Percentiles rank a stretch among this genome's conserved stretches.
These are phyloP conservation scores for Symbiodinium pilosum DNA, from an alignment of 73 alveolate species.

Conservation along the genomic window DNA sequence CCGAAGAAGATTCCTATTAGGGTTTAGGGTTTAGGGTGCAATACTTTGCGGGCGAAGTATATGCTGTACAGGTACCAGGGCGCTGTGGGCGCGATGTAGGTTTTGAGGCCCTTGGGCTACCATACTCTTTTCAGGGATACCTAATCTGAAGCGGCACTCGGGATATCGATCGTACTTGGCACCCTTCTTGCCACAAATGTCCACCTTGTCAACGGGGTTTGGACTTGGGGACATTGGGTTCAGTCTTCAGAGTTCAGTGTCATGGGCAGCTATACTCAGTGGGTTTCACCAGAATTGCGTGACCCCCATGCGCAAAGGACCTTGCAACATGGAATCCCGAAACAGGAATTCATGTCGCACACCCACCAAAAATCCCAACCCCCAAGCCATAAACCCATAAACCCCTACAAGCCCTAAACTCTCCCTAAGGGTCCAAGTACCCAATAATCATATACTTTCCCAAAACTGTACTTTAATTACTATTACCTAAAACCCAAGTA, in stretches of 20 bases:
- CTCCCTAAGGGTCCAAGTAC: no score
- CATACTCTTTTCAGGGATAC: not conserved
- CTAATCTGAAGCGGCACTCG: not conserved
- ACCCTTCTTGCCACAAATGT: constrained; percentile 63
- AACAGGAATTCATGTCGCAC: no score
- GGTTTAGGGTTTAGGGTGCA: not conserved
- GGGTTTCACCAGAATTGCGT: no score
- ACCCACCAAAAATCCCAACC: no score
- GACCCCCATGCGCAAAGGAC: no score
- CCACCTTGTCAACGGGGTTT: constrained; percentile 41
- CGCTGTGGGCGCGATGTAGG: not conserved
- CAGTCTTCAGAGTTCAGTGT: not conserved
- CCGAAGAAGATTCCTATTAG: not conserved
- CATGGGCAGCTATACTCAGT: no score
- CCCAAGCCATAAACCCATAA: no score
- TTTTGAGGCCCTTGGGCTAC: not conserved
- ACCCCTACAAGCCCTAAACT: no score
- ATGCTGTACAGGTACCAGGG: not conserved
- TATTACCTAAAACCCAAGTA: no score
- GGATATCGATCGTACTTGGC: constrained; percentile 82
- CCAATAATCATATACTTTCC: no score
- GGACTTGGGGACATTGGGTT: not conserved
- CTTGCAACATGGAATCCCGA: no score
- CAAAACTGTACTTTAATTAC: no score
- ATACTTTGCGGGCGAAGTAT: not conserved